A percentile compares a stretch with the other conserved stretches of the same genome.
These are phyloP conservation scores for Eucalyptus cloeziana DNA, from an alignment of 345 rosid species.

Conservation along the genomic window DNA sequence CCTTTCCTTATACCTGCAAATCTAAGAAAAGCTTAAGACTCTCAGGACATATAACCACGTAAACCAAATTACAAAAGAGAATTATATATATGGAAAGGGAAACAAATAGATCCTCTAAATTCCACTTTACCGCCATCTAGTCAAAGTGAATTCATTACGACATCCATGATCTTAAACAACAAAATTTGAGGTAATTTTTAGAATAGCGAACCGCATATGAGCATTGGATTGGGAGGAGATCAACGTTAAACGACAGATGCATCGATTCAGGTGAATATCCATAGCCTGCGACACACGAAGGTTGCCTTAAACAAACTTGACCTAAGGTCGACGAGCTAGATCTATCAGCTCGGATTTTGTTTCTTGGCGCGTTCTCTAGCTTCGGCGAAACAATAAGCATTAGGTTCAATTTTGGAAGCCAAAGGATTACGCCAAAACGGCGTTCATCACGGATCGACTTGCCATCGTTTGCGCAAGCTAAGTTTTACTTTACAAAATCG, in stretches of 20 bases:
- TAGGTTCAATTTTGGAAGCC: background rate
- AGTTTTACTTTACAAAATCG: background rate
- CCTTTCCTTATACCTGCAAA: slow-evolving; percentile 76
- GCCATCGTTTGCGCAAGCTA: background rate
- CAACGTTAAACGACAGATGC: background rate
- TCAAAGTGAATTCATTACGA: background rate
- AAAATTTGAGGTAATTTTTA: background rate
- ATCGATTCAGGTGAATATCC: background rate
- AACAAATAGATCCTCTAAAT: background rate
- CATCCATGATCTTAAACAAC: background rate
- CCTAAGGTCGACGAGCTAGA: background rate
- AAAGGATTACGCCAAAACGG: background rate
- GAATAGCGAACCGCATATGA: background rate
- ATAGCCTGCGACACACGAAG: background rate
- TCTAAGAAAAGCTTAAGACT: slow-evolving; percentile 30
- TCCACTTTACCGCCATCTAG: background rate
- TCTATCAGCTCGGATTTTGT: background rate
- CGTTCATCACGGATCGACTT: background rate
- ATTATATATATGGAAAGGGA: background rate
- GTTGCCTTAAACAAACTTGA: background rate
- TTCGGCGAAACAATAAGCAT: background rate
- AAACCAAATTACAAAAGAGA: background rate
- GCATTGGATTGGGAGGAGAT: background rate
- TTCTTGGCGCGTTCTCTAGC: background rate
- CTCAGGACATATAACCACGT: slow-evolving; percentile 1